Base-by-base conservation (phyloP, 2,329 filamentous ascomycete species). In the Aspergillus terreus region DNA sequence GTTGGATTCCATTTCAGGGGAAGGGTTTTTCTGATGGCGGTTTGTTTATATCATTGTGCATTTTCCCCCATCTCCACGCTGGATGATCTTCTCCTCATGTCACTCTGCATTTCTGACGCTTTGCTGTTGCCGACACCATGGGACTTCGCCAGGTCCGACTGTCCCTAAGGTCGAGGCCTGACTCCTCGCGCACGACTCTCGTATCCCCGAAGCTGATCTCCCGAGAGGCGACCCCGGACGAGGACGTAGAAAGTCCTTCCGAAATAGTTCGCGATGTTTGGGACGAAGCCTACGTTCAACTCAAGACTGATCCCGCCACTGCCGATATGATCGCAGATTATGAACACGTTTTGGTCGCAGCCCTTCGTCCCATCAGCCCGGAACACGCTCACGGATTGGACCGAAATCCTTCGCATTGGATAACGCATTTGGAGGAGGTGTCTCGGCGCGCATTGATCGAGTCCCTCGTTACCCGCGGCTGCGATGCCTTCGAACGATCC, bases 311-410 rank as follows among this genome's bases (percentile, higher is more conserved):
- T 6, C n/a, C 43, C 12, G 27, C 43, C 23, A 45, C 43, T 7
- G 43, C 43, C 6, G 43, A n/a, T 14, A 15, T 19, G 5, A 45
- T 45, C 25, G 43, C 23, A 27, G 43, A 45, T 27, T 45, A 45
- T 33, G 43, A 45, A 17, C 27, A 19, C 7, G 27, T 45, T 15
- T 19, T 45, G 23, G 27, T 10, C 4, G 43, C 43, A 45, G 43
- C 27, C 4, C 43, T 45, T 33, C 43, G 43, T 45, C 43, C 43
- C 27, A 45, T 45, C 43, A 45, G 43, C 15, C 43, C 43, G 27
- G 43, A 45, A 33, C 27, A 33, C 12, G 43, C 43, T 17, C 32
- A 46, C n/a, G 44, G 44, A 3, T 12, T 46, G 30, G 44, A 46
- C 10, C n/a, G 44, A 23, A 46, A 46, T 19, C 43, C 43, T 15